Base-by-base conservation (phyloP, 1,139 yeast species). In the Sugiyamaella neomexicana region DNA sequence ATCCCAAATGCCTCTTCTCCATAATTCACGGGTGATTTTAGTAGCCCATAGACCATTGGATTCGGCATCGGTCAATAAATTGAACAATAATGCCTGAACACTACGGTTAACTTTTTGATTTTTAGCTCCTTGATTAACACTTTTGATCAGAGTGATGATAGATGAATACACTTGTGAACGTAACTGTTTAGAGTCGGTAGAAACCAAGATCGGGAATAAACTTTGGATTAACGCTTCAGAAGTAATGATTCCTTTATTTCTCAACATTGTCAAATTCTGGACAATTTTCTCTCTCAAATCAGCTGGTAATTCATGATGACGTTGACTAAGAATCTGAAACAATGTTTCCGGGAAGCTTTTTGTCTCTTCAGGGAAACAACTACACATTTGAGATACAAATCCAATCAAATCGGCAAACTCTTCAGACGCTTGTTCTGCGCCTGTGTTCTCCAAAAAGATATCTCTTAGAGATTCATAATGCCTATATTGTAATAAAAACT, bases 1-100 rank as follows among this genome's bases (percentile, higher is more conserved):
- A 70, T 90, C 97, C 99, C 99, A 93, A 58, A 93, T 86, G 66
- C 96, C 96, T 68, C 98, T 80, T 74, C 96, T 81, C 99, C 99
- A 93, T 54, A 93, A 77, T 70, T 93, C 98, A 69, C 98, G 80
- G 7, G 98, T 90, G 54, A 93, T 76, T 66, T 89, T 90, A 8
- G 98, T 88, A 3, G 99, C 97, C 98, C 99, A 93, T 31, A 93
- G 74, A 40, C 98, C 98, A 56, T 78, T 75, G 9, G 75, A 67
- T 57, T 86, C 82, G 63, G 85, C 87, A 60, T 87, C 93, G 13
- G 71, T 69, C 48, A 93, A 75, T 60, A 91, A 75, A 64, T 88
- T 89, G 75, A 95, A 91, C 53, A 95, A 79, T 55, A 93, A 73
- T 0, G 98, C 97, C 71, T 93, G 99, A 0, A 97, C 88, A 15